Conservation (phyloP, 1,139 yeast species). For the Hansenula lynferdii region DNA sequence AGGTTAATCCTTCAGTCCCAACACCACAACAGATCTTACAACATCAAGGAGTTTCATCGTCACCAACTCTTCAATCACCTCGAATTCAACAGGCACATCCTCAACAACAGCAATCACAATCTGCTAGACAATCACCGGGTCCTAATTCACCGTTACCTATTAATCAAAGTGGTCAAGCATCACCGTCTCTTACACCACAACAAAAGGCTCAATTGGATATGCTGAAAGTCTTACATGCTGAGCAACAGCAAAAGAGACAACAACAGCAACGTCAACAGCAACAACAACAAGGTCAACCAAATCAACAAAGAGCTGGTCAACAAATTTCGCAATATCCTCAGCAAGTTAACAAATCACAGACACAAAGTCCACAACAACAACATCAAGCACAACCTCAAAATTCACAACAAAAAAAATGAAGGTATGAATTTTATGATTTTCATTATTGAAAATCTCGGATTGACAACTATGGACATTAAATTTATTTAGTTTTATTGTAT, state of each 20-base stretch:
- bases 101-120: constrained; percentile 13
- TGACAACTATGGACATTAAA: no score
- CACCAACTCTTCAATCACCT: constrained; percentile 16
- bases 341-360: neutral
- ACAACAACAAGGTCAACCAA: constrained; percentile 1
- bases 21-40: constrained; percentile 10
- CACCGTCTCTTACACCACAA: constrained; percentile 17
- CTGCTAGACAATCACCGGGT: constrained; percentile 3
- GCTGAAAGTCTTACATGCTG: constrained; percentile 18
- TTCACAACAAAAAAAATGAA: neutral
- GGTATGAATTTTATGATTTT: neutral
- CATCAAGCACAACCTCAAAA: neutral
- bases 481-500: no score
- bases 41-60: constrained; percentile 23
- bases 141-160: constrained; percentile 2
- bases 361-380: neutral
- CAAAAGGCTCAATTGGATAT: constrained; percentile 20
- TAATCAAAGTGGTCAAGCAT: neutral
- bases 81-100: constrained; percentile 7
- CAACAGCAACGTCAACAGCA: constrained; percentile 6
- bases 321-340: neutral
- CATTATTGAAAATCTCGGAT: no score
- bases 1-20: constrained; percentile 8
- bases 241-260: constrained; percentile 19
- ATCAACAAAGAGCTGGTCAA: neutral